Conservation (phyloP, 805 yeast genomes). For the Kuraishia ogatae region DNA sequence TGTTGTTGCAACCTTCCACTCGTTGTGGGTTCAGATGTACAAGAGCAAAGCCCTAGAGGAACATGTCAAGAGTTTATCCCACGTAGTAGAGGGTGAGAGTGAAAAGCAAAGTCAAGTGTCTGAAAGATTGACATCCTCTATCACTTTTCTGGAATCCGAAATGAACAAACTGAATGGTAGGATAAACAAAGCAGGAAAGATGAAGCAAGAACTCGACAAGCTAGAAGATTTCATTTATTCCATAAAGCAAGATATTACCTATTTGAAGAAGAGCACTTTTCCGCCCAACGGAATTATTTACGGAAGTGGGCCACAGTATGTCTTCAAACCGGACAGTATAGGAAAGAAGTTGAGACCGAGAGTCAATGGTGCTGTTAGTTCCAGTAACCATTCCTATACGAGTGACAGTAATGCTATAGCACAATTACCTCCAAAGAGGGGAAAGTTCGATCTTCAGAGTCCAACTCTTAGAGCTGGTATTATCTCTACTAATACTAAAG, state of each 20-base stretch:
- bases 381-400: background rate
- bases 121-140: background rate
- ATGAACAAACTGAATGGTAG: slow-evolving; percentile 9
- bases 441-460: background rate
- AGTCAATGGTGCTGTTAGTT: too few species aligned
- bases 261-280: background rate
- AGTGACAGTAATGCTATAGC: too few species aligned
- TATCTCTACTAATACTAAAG: background rate
- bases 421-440: background rate
- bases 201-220: slow-evolving; percentile 8
- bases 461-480: background rate
- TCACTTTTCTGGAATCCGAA: slow-evolving; percentile 6
- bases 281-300: background rate
- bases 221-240: background rate
- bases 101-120: slow-evolving; percentile 3
- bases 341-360: too few species aligned
- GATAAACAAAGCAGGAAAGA: slow-evolving; percentile 14
- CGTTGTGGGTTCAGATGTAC: slow-evolving; percentile 3
- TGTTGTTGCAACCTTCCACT: slow-evolving; percentile 4
- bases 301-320: background rate
- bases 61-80: background rate
- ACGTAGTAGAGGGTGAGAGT: background rate
- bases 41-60: slow-evolving; percentile 3
- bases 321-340: background rate
- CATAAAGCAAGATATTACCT: background rate